Percentiles rank a stretch among this genome's conserved stretches.
Evolutionary conservation across 2,329 filamentous ascomycete species (phyloP).

Genomic region (Aspergillus versicolor): DNA sequence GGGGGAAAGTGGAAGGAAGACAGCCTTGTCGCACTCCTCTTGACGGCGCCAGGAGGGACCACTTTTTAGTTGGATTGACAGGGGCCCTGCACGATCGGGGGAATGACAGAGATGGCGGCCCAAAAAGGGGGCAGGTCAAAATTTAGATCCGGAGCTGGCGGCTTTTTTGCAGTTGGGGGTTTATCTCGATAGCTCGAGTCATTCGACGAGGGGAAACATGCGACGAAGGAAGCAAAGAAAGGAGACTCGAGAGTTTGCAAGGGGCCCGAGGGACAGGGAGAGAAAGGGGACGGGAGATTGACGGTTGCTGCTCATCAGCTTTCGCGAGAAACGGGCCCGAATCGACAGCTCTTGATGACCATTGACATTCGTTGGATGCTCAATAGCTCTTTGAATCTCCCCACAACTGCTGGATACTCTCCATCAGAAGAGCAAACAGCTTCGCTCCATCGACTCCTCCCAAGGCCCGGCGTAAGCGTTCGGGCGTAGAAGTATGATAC

Average conservation of each 20-base stretch:
- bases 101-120: slow-evolving; percentile 9
- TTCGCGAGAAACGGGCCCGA: neutral
- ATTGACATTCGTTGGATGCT: slow-evolving; percentile 6
- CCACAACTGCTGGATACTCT: slow-evolving; percentile 6
- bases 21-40: slow-evolving; percentile 9
- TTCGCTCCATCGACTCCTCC: neutral
- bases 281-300: slow-evolving; percentile 11
- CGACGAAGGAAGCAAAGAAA: neutral
- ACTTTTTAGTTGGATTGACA: slow-evolving; percentile 20
- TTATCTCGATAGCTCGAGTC: neutral
- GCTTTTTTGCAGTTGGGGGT: neutral
- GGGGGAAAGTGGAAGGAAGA: slow-evolving; percentile 2
- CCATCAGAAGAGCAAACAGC: neutral
- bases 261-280: slow-evolving; percentile 2
- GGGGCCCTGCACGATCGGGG: slow-evolving; percentile 20
- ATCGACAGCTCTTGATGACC: slow-evolving; percentile 2
- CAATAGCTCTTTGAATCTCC: slow-evolving; percentile 9
- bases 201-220: neutral
- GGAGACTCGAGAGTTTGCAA: neutral
- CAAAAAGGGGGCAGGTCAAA: slow-evolving; percentile 1
- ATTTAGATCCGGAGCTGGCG: neutral
- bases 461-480: neutral
- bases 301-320: neutral
- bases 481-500: neutral
- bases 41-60: slow-evolving; percentile 13